These are phyloP conservation scores for Scortechinia acanthostroma DNA, from an alignment of 2,329 filamentous ascomycete species.

Conservation along the genomic window DNA sequence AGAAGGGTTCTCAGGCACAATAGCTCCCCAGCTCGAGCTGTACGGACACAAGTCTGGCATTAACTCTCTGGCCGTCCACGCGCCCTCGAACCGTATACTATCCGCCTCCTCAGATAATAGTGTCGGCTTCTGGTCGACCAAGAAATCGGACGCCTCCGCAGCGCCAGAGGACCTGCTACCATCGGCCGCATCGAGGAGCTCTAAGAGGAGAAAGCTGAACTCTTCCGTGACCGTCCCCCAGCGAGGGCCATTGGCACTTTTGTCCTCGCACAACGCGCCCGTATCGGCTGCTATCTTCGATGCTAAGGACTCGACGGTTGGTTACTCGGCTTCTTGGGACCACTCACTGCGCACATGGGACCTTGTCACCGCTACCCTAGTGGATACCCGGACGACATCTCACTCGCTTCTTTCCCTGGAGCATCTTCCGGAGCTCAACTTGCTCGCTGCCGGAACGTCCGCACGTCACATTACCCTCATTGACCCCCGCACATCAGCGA, in stretches of 20 bases:
- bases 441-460: constrained; percentile 70
- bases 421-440: constrained; percentile 59
- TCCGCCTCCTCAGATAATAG: constrained; percentile 78
- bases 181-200: constrained; percentile 47
- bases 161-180: constrained; percentile 67
- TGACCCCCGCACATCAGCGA: constrained; percentile 75
- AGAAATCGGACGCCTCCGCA: constrained; percentile 67
- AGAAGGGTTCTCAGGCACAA: constrained; percentile 47
- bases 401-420: constrained; percentile 76
- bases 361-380: constrained; percentile 70
- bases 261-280: constrained; percentile 65
- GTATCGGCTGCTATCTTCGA: constrained; percentile 82
- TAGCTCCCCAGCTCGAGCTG: constrained; percentile 73
- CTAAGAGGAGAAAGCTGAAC: constrained; percentile 71
- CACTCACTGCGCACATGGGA: constrained; percentile 88
- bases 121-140: constrained; percentile 83
- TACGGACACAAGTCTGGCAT: constrained; percentile 55
- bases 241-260: constrained; percentile 71
- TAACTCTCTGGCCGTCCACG: constrained; percentile 40
- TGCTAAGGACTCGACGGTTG: constrained; percentile 75
- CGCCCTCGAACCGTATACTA: constrained; percentile 69
- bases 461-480: constrained; percentile 87
- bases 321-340: constrained; percentile 86
- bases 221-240: constrained; percentile 26
- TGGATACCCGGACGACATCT: constrained; percentile 76